Base-by-base conservation (phyloP, 495 filamentous ascomycete genomes). In the Neurospora sp. region DNA sequence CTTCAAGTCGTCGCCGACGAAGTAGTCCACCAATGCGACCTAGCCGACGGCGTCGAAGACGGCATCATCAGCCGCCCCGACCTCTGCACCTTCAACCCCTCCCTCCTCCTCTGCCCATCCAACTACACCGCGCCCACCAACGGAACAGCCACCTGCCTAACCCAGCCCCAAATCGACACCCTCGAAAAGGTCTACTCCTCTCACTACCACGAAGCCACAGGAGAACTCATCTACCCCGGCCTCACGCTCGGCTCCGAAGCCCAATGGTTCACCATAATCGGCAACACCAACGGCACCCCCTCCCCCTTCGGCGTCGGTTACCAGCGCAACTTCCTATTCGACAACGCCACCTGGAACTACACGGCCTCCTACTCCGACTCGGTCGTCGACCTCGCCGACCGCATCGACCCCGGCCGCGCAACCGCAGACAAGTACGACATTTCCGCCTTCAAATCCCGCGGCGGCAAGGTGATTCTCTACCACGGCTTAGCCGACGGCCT, bases 1-100 rank as follows among this genome's bases (percentile, higher is more conserved):
- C 88, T 89, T 77, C 75, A 80, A 0, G 76, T 83, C n/a, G 84
- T 90, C 41, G 86, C 84, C 10, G 78, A 82, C 0, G 88, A 90
- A 77, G 84, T 91, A n/a, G n/a, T 91, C n/a, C 82, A 83, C 5
- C 90, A 92, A 75, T 93, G 90, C 72, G 90, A 93, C 75, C 73
- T 61, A 3, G 78, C 86, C 41, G 91, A 92, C 75, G 90, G 90
- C 2, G 83, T 89, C 0, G 78, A 80, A 10, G 90, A 92, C 74
- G 87, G 85, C 35, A 89, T 92, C 75, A 89, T 92, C 74, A 87
- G 86, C 70, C 80, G 85, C 69, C 87, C 90, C 0, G 80, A 83
- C 68, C 80, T 86, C n/a, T 92, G 90, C 80, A 75, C 83, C 35
- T 86, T 90, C 16, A 75, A 85, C 53, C 80, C 87, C 16, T 82